Evolutionary conservation across 2,329 filamentous ascomycete species (phyloP).

Genomic region (Sporothrix brunneoviolacea): DNA sequence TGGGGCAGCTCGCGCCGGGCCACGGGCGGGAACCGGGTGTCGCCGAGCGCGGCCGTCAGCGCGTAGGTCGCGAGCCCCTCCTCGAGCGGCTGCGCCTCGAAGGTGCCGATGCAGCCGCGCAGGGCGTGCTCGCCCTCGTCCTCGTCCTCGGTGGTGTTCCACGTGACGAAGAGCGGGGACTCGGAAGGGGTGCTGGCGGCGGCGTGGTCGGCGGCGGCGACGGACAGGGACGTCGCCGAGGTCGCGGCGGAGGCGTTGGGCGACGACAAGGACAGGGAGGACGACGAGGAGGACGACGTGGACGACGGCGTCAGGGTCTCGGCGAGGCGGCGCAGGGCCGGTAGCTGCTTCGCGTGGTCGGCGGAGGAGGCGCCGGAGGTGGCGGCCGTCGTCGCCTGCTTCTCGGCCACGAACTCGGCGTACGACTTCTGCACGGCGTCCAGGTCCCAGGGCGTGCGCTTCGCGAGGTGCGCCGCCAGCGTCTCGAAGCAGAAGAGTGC

Average conservation of each 20-base stretch:
- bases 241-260: slow-evolving; percentile 20
- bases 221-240: neutral
- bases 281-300: slow-evolving; percentile 28
- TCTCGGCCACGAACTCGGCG: slow-evolving; percentile 32
- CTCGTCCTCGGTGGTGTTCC: slow-evolving; percentile 66
- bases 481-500: slow-evolving; percentile 92
- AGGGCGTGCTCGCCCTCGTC: slow-evolving; percentile 55
- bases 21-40: slow-evolving; percentile 56
- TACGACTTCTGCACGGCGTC: slow-evolving; percentile 63
- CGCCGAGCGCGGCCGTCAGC: slow-evolving; percentile 65
- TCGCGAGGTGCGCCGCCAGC: slow-evolving; percentile 67
- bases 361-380: slow-evolving; percentile 14
- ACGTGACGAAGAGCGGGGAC: slow-evolving; percentile 86
- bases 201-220: slow-evolving; percentile 12
- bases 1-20: slow-evolving; percentile 45
- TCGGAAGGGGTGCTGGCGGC: slow-evolving; percentile 38
- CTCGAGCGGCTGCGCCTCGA: slow-evolving; percentile 68
- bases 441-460: slow-evolving; percentile 61
- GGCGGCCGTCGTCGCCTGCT: slow-evolving; percentile 8
- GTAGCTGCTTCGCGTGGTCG: slow-evolving; percentile 29
- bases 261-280: slow-evolving; percentile 23
- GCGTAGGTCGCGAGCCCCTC: slow-evolving; percentile 73
- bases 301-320: slow-evolving; percentile 12
- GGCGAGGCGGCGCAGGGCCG: slow-evolving; percentile 37
- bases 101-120: slow-evolving; percentile 94